Base-by-base conservation (phyloP, 2,329 filamentous ascomycete species). In the Diatrype stigma region DNA sequence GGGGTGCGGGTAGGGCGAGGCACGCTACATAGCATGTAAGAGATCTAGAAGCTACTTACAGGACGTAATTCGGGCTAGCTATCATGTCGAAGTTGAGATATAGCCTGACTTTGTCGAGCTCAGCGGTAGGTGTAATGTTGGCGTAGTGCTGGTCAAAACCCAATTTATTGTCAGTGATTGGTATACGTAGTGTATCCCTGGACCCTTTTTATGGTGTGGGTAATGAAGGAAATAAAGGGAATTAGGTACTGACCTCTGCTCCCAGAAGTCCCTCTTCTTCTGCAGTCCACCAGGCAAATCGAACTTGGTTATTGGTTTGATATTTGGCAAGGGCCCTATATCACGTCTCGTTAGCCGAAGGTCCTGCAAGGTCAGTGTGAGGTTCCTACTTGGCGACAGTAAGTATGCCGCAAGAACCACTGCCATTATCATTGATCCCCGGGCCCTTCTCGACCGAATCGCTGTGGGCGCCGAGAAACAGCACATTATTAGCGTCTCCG, bases 81-180 rank as follows among this genome's bases (percentile, higher is more conserved):
- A 87, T 84, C 85, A 88, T 88, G 67, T 88, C 85, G 60, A 85
- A 86, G 71, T 88, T 85, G 64, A 87, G 79, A 71, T 86, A 85
- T 30, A 87, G 80, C 2, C 78, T 74, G 60, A 88, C 82, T 66
- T 81, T 83, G 53, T 79, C 71, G 0, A 67, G 66, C 42, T 75
- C 70, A 2, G 63, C 60, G 21, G 65, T 58, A 11, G 65, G 60
- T 26, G 76, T 66, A 6, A 64, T 61, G 14, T 62, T 51, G 1
- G 65, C 69, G 51, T 75, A 75, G 63, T 73, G 64, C 19, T 69
- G 59, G 6, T 17, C n/a, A 4, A 12, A n/a, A n/a, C n/a, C n/a
- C n/a, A n/a, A n/a, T n/a, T n/a, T n/a, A n/a, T n/a, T n/a, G 5
- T 30, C 26, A 30, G 26, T 30, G 26, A 10, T 30, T 30, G 10